Evolutionary conservation across 164 flowering plant species (phyloP), one percentile per base, ranked within the genome.

Genomic region (Vitis vinifera): DNA sequence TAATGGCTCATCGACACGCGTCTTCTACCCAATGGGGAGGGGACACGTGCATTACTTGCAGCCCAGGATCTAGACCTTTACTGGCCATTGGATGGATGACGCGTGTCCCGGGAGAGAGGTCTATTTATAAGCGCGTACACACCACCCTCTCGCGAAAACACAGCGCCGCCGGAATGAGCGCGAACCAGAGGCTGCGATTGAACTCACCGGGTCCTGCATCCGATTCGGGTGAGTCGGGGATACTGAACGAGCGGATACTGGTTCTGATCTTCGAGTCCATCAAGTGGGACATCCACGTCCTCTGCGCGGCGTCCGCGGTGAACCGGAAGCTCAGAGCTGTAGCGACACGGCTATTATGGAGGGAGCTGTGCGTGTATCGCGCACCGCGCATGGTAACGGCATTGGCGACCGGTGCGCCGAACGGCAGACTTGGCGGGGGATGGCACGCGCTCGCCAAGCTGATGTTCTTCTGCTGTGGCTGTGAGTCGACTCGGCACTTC

Each of bases 371-470:
- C 79, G 30, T 44, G 16, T 75, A 78, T 64, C 85, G 95, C 6
- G 97, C 94, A 0, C 95, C 93, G 66, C 81, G 80, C 10, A 84
- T 91, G 90, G 76, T 76, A 1, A 59, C 75, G 1, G 57, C 85
- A 17, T 65, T 93, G 62, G 63, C 80, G 10, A 70, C 58, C 56
- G 87, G 87, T 0, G 62, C 37, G 9, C 80, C 82, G 9, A 73
- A 53, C 37, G 80, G 79, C 4, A 79, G 90, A 9, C 50, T 89
- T 12, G 77, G 75, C 59, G 95, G 87, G 7, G 91, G 89, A 2
- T 93, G 97, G 97, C 84, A 73, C 70, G 81, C 97, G 30, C 82
- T 93, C 1, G 98, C 94, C 5, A 93, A 93, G 79, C 80, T 91
- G 0, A 63, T 93, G 61, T 86, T 89, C 83, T 91, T 74, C 78